Base-by-base conservation (phyloP, 441 rosid species). In the Hypseocharis bilobata region DNA sequence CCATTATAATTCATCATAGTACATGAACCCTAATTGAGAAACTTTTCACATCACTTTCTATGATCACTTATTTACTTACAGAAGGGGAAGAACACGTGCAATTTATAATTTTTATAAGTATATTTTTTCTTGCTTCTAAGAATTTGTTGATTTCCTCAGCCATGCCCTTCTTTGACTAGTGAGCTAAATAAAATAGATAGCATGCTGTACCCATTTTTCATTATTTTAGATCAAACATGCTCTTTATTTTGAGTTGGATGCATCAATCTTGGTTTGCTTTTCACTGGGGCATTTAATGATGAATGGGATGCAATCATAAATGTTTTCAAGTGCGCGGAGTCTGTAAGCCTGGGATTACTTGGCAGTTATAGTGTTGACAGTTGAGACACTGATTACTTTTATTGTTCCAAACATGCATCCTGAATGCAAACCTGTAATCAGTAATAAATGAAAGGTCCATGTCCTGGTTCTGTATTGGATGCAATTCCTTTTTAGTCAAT, bases 141-240 rank as follows among this genome's bases (percentile, higher is more conserved):
- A 64, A 30, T 4, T 23, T 22, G 14, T 42, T 17, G 67, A 49
- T 49, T 17, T 34, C 34, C 26, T 29, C n/a, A 52, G 67, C 7
- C 49, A 64, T 19, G 16, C 32, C 1, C 32, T 27, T 52, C 58
- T 64, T 64, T 28, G n/a, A 29, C 59, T 11, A 54, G 59, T 54
- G 59, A 54, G 32, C 30, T 11, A 14, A 25, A 2, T 34, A 34
- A 13, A 4, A 25, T 54, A 54, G 30, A 54, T 13, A 22, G 13
- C 28, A 26, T 22, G 27, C 20, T 44, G 19, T 51, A 19, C 7
- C 22, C 56, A 51, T 51, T 19, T 49, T 51, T 51, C 27, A 20
- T 51, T 6, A 20, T 22, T n/a, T 8, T 51, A 19, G 10, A 51
- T 51, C n/a, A 7, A 51, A 23, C 56, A 51, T 51, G 56, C 17